Percentiles rank a stretch among this genome's conserved stretches.
phyloP scores from a whole-genome alignment of 352 stramenopile genomes.

The Pilasporangium apinafurcum region DNA sequence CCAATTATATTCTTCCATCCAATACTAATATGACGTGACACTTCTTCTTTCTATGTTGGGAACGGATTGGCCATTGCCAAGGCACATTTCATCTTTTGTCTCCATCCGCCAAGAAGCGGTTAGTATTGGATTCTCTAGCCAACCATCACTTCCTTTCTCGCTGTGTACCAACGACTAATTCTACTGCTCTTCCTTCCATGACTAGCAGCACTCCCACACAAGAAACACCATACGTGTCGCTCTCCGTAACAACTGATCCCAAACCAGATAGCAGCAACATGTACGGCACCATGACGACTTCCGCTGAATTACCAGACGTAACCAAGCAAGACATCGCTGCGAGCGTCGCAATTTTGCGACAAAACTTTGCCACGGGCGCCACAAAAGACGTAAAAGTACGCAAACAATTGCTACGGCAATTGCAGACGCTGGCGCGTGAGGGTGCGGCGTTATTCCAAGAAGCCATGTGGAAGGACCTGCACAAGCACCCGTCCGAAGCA shows the following conservation, averaged over 20 bases:
- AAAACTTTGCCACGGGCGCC: constrained; percentile 34
- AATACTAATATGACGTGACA: too few relatives aligned
- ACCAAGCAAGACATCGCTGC: constrained; percentile 38
- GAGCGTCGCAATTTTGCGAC: constrained; percentile 41
- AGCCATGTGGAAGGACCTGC: constrained; percentile 58
- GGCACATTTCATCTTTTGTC: too few relatives aligned
- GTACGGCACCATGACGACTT: constrained; percentile 1
- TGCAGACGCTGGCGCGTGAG: constrained; percentile 46
- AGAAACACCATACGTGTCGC: neutral
- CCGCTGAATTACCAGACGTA: constrained; percentile 31
- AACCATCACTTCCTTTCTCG: too few relatives aligned
- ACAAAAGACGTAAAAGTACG: constrained; percentile 37
- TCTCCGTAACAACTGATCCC: neutral
- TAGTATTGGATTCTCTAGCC: too few relatives aligned
- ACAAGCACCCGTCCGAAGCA: constrained; percentile 67
- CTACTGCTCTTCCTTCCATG: too few relatives aligned
- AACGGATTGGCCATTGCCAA: too few relatives aligned
- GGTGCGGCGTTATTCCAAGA: constrained; percentile 34
- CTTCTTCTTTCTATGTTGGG: too few relatives aligned
- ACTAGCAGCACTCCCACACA: too few relatives aligned
- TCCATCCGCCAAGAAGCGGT: too few relatives aligned
- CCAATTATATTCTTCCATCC: too few relatives aligned
- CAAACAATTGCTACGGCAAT: constrained; percentile 31
- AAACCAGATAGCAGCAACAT: neutral
- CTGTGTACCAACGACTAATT: too few relatives aligned